Conservation (phyloP, 805 yeast species). For the Millerozyma acaciae region DNA sequence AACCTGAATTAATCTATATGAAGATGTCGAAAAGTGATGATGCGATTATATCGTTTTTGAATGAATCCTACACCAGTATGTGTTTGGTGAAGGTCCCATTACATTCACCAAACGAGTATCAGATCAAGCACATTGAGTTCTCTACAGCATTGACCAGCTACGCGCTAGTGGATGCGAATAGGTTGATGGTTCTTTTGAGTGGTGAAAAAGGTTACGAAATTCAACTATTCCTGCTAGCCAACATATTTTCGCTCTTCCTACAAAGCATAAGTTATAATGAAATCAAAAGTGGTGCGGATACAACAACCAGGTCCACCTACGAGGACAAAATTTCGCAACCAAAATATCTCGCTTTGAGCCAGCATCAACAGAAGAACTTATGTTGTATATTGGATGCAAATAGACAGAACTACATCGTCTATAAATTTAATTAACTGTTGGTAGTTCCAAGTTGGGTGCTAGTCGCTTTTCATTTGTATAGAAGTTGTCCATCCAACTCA, state of each 20-base stretch:
- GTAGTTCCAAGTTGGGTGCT: slow-evolving; percentile 2
- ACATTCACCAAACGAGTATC: no score
- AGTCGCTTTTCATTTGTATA: slow-evolving; percentile 14
- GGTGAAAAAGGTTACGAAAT: no score
- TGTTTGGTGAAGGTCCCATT: no score
- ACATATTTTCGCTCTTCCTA: no score
- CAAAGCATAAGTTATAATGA: neutral
- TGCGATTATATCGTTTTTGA: no score
- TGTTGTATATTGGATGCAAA: slow-evolving; percentile 41
- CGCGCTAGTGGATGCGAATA: no score
- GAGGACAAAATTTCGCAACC: no score
- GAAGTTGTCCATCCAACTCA: slow-evolving; percentile 24
- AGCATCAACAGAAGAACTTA: slow-evolving; percentile 15
- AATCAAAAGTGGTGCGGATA: neutral
- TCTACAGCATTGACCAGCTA: no score
- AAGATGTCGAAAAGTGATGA: neutral
- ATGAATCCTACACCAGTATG: no score
- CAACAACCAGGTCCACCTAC: no score
- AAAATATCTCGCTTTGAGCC: slow-evolving; percentile 26
- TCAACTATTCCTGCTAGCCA: neutral
- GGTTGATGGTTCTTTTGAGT: no score
- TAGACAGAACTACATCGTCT: slow-evolving; percentile 35
- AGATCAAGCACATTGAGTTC: no score
- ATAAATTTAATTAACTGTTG: slow-evolving; percentile 14
- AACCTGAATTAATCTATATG: neutral